Evolutionary conservation across 148 eudicot genomes (phyloP).

Genomic region (Nyssa sinensis): DNA sequence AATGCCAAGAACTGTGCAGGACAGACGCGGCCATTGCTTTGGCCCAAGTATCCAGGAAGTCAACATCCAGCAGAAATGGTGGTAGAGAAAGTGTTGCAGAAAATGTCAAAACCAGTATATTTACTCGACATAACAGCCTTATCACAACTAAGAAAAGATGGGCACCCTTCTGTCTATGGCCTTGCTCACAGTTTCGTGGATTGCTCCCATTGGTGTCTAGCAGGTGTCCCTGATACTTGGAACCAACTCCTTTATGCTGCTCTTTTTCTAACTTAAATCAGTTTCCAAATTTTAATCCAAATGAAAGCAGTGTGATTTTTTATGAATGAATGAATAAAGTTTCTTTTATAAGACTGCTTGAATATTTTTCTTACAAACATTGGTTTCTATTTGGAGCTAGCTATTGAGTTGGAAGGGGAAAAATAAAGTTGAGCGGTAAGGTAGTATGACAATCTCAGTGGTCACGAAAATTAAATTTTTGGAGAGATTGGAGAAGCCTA

Average conservation of each 20-base stretch:
- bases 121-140: constrained; percentile 17
- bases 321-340: too few relatives aligned
- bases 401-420: too few relatives aligned
- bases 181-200: constrained; percentile 15
- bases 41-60: constrained; percentile 10
- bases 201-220: constrained; percentile 41
- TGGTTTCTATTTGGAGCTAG: too few relatives aligned
- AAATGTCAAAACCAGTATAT: constrained; percentile 21
- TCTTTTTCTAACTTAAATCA: background rate
- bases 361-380: too few relatives aligned
- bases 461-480: too few relatives aligned
- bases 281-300: background rate
- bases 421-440: too few relatives aligned
- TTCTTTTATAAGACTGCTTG: too few relatives aligned
- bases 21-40: constrained; percentile 17
- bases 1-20: constrained; percentile 9
- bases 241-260: constrained; percentile 22
- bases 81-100: constrained; percentile 23
- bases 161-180: constrained; percentile 34
- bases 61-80: constrained; percentile 24
- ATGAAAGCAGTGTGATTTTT: background rate
- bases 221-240: constrained; percentile 44
- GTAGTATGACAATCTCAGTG: too few relatives aligned
- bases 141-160: constrained; percentile 30
- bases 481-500: too few relatives aligned